Conservation (phyloP, 495 filamentous ascomycete species). For the Chaetomium cochliodes region DNA sequence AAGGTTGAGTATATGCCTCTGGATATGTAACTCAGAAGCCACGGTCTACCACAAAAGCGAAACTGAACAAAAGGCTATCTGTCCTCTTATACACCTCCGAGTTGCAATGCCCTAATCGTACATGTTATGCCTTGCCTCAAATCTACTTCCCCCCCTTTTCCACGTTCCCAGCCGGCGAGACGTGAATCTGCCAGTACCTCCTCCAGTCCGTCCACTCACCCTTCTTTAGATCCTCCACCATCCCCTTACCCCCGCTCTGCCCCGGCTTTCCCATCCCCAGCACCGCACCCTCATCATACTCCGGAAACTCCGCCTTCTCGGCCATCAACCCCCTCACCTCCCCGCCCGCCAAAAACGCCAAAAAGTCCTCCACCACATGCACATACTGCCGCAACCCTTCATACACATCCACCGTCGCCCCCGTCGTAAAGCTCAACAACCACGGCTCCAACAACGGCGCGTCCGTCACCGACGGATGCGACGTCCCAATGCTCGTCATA, state of each 20-base stretch:
- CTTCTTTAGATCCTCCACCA: constrained; percentile 18
- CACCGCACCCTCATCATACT: constrained; percentile 36
- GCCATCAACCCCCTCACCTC: constrained; percentile 35
- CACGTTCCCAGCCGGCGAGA: constrained; percentile 31
- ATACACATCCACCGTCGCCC: constrained; percentile 44
- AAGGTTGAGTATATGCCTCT: no score
- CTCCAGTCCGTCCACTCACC: constrained; percentile 41
- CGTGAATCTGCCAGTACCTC: constrained; percentile 45
- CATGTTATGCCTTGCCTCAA: background rate
- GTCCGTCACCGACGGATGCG: constrained; percentile 55
- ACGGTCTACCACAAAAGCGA: no score
- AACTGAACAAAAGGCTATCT: no score
- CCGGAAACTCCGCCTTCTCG: constrained; percentile 43
- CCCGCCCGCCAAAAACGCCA: constrained; percentile 40
- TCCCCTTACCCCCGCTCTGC: constrained; percentile 27
- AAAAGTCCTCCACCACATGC: constrained; percentile 46
- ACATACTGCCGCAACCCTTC: constrained; percentile 48
- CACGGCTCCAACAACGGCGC: constrained; percentile 53
- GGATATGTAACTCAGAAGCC: no score
- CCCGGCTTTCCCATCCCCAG: constrained; percentile 42
- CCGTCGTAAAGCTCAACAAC: constrained; percentile 50
- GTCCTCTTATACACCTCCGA: background rate
- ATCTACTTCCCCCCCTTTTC: background rate
- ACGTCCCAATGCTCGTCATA: constrained; percentile 50
- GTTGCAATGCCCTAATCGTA: background rate